These are phyloP conservation scores for Ceratobasidium sp. DNA, from an alignment of 1,284 basidiomycete genomes.

Conservation along the genomic window DNA sequence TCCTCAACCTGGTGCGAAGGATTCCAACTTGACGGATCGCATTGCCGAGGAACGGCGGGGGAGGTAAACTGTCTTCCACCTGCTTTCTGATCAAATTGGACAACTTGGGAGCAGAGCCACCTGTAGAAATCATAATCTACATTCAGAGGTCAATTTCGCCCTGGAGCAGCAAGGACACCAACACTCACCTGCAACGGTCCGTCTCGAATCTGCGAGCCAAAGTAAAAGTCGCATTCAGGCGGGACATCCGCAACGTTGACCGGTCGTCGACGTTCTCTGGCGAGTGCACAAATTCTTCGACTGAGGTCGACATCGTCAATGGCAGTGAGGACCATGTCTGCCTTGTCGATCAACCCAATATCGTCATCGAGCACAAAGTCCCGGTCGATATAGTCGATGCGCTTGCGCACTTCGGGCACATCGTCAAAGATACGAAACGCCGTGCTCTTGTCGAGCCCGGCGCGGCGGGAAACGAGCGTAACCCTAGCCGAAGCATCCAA, in stretches of 20 bases:
- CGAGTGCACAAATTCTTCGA: slow-evolving; percentile 73
- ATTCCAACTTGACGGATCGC: slow-evolving; percentile 84
- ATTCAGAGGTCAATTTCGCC: background rate
- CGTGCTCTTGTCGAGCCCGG: slow-evolving; percentile 63
- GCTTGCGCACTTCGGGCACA: slow-evolving; percentile 58
- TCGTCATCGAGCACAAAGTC: slow-evolving; percentile 65
- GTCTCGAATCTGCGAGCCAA: slow-evolving; percentile 90
- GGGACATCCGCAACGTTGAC: slow-evolving; percentile 98
- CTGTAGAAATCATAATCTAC: slow-evolving; percentile 96
- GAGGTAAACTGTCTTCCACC: slow-evolving; percentile 75
- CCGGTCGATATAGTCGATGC: slow-evolving; percentile 77
- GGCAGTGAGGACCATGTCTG: slow-evolving; percentile 94
- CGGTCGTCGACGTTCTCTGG: slow-evolving; percentile 75
- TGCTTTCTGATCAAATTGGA: slow-evolving; percentile 81
- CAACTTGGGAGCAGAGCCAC: slow-evolving; percentile 91
- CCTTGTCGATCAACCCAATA: slow-evolving; percentile 56
- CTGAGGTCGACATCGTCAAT: slow-evolving; percentile 85
- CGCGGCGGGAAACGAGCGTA: slow-evolving; percentile 66
- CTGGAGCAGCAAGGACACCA: background rate
- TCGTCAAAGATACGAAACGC: slow-evolving; percentile 51
- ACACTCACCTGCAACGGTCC: slow-evolving; percentile 67
- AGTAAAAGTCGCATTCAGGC: slow-evolving; percentile 96
- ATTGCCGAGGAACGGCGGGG: slow-evolving; percentile 65
- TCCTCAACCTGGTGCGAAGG: slow-evolving; percentile 71
- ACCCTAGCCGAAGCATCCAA: slow-evolving; percentile 68